Base-by-base conservation (phyloP, 1,284 basidiomycete genomes). In the Termitomyces sp. region DNA sequence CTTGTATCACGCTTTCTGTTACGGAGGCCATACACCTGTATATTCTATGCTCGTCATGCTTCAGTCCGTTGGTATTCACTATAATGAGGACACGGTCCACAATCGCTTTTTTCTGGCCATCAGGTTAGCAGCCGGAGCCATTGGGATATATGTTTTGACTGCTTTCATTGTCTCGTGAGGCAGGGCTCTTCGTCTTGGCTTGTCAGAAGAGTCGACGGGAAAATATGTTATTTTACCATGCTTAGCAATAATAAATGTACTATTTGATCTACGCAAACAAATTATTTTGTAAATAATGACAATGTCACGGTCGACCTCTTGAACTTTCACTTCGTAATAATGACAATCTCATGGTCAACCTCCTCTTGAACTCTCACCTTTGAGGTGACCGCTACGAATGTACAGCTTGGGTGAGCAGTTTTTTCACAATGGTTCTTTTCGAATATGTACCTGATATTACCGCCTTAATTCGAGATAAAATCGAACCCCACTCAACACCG, bases 21-120 rank as follows among this genome's bases (percentile, higher is more conserved):
- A 53, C 31, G 55, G 57, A 21, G 48, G 10, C 5, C 55, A 57
- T 43, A 57, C 57, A 3, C 57, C 57, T 26, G 43, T 48, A 3
- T 33, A 41, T 33, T 58, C 57, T 3, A 41, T 51, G 31, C 34
- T 57, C 13, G 47, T 50, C 28, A 48, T 58, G 10, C 46, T 57
- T 21, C 52, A 57, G 42, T 54, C 52, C 17, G n/a, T 31, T 36
- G 52, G 52, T 6, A 49, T 46, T 30, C 55, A 45, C 30, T 58
- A 57, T 44, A 50, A 58, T 28, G 42, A n/a, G 31, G 19, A 58
- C 43, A 21, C 38, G 36, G 10, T 13, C n/a, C 24, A 34, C 24
- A 40, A 47, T 19, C 49, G 53, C 24, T 6, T 51, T n/a, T 44
- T 56, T 52, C 12, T 57, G 26, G 12, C 9, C 21, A 52, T 52